Conservation (phyloP, 257 asterid species). For the Forsythia suspensa region DNA sequence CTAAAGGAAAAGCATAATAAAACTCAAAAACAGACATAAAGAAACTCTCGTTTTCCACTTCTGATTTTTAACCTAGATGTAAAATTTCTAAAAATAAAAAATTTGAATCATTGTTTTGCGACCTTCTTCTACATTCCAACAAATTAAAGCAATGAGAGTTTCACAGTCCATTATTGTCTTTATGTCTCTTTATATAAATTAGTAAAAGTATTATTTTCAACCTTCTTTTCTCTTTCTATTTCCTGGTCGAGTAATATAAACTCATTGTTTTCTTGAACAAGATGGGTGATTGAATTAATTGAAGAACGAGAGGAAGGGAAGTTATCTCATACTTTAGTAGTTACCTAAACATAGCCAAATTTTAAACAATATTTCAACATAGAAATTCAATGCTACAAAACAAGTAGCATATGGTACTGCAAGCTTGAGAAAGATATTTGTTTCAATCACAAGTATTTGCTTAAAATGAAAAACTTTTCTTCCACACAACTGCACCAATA, state of each 20-base stretch:
- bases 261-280: neutral
- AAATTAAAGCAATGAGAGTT: too few relatives aligned
- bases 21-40: too few relatives aligned
- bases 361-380: too few relatives aligned
- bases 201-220: conserved; percentile 1
- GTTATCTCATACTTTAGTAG: too few relatives aligned
- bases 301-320: neutral
- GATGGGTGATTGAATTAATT: neutral
- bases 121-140: too few relatives aligned
- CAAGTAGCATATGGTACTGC: neutral
- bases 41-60: too few relatives aligned
- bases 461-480: neutral
- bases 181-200: neutral
- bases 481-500: neutral
- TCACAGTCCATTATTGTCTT: neutral
- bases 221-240: neutral
- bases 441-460: neutral
- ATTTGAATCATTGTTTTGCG: too few relatives aligned
- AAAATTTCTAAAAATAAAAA: too few relatives aligned
- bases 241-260: neutral
- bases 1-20: too few relatives aligned
- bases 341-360: neutral
- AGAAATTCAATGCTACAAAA: neutral
- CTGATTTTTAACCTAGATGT: too few relatives aligned
- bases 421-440: neutral